phyloP scores from a whole-genome alignment of 768 basidiomycete genomes.

The Calvatia gigantea region DNA sequence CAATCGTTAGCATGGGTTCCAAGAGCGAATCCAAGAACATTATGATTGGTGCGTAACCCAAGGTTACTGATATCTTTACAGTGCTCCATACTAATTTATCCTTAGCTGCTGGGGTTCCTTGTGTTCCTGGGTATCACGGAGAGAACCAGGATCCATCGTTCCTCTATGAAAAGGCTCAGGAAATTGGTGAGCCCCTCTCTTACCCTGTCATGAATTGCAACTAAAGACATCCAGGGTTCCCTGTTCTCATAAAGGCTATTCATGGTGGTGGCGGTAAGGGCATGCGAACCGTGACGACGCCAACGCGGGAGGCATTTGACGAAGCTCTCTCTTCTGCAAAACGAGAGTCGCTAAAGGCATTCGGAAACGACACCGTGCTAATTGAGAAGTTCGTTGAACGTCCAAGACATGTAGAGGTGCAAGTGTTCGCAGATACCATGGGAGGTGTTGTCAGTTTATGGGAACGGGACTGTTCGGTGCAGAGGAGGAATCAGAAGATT shows the following conservation, averaged over 20 bases:
- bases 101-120: conserved; percentile 83
- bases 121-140: conserved; percentile 94
- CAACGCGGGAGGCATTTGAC: conserved; percentile 62
- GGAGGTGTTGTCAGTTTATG: conserved; percentile 91
- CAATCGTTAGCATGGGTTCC: conserved; percentile 93
- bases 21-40: conserved; percentile 98
- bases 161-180: conserved; percentile 63
- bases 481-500: conserved; percentile 92
- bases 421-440: conserved; percentile 82
- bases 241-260: conserved; percentile 94
- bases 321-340: conserved; percentile 85
- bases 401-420: conserved; percentile 91
- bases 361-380: conserved; percentile 82
- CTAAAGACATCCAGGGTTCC: conserved; percentile 53
- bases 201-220: neutral
- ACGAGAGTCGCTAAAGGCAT: conserved; percentile 83
- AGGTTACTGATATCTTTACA: neutral
- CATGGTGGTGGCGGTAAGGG: conserved; percentile 96
- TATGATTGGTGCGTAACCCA: conserved; percentile 60
- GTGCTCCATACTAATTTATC: neutral
- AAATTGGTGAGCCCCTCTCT: conserved; percentile 50
- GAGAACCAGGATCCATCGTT: conserved; percentile 71
- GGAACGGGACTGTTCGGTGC: conserved; percentile 93
- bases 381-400: conserved; percentile 87
- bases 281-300: conserved; percentile 73